phyloP scores from a whole-genome alignment of 2,329 filamentous ascomycete species.

The Sphaceloma murrayae region DNA sequence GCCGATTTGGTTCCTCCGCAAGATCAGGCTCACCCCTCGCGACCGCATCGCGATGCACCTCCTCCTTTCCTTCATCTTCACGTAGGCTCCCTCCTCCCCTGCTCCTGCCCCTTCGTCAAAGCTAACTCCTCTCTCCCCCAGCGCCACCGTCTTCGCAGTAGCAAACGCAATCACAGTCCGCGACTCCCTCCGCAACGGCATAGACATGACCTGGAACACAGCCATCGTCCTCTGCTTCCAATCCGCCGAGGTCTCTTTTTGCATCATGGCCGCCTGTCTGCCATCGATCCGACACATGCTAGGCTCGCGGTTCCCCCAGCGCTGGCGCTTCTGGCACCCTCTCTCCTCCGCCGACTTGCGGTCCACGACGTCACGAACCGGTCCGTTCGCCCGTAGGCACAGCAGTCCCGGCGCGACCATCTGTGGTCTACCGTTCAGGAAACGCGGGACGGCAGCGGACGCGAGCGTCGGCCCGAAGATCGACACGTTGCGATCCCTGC shows the following conservation, averaged over 20 bases:
- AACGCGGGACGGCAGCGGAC: no score
- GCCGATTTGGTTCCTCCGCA: conserved; percentile 12
- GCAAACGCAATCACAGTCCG: background rate
- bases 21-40: conserved; percentile 10
- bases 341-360: no score
- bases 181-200: conserved; percentile 2
- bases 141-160: conserved; percentile 10
- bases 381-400: no score
- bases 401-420: no score
- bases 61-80: conserved; percentile 11
- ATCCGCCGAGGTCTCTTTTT: conserved; percentile 3
- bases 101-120: no score
- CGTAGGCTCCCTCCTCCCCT: background rate
- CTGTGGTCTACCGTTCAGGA: no score
- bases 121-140: background rate
- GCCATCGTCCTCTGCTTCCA: conserved; percentile 8
- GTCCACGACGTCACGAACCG: no score
- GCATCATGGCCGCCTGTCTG: conserved; percentile 14
- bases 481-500: no score
- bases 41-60: conserved; percentile 9
- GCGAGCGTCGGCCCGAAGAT: no score
- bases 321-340: conserved; percentile 12
- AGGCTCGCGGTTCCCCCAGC: conserved; percentile 2
- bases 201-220: conserved; percentile 15
- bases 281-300: conserved; percentile 13